A percentile compares a stretch with the other conserved stretches of the same genome.
Evolutionary conservation across 2,329 filamentous ascomycete genomes (phyloP).

Genomic region (Microdochium bolleyi): DNA sequence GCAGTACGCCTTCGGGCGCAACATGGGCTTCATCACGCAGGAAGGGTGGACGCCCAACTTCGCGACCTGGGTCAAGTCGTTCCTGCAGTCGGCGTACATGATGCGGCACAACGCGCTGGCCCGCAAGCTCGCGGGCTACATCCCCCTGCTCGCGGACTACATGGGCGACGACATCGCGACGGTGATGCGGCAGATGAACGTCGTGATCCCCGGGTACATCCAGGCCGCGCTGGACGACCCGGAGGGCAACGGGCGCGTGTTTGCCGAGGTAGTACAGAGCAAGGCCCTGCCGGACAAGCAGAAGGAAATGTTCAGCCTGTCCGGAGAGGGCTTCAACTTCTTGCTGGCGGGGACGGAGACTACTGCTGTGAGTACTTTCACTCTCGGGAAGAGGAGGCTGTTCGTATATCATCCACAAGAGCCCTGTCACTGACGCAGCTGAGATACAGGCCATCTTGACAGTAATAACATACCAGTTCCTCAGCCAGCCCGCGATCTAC

Average conservation of each 20-base stretch:
- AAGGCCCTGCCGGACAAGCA: conserved; percentile 21
- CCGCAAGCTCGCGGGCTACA: conserved; percentile 8
- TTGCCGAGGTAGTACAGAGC: conserved; percentile 23
- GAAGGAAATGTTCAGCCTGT: conserved; percentile 23
- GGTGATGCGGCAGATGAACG: conserved; percentile 6
- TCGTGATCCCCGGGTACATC: conserved; percentile 14
- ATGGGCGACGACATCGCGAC: conserved; percentile 10
- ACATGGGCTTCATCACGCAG: conserved; percentile 13
- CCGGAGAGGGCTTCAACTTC: conserved; percentile 29
- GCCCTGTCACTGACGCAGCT: no score
- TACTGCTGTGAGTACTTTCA: conserved; percentile 19
- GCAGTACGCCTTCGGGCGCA: conserved; percentile 14
- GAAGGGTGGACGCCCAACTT: conserved; percentile 16
- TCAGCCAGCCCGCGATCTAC: conserved; percentile 20
- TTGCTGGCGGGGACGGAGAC: conserved; percentile 31
- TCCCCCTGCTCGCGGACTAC: conserved; percentile 9
- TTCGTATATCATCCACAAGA: no score
- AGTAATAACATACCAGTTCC: conserved; percentile 22
- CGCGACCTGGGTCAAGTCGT: conserved; percentile 10
- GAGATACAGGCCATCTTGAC: not conserved
- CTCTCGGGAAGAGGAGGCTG: conserved; percentile 16
- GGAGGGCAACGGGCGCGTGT: conserved; percentile 23
- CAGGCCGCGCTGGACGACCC: conserved; percentile 21
- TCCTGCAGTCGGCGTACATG: conserved; percentile 12
- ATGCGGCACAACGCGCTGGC: conserved; percentile 11